Conservation (phyloP, 371 early-diverging fungal species). For the Coemansia sp. region DNA sequence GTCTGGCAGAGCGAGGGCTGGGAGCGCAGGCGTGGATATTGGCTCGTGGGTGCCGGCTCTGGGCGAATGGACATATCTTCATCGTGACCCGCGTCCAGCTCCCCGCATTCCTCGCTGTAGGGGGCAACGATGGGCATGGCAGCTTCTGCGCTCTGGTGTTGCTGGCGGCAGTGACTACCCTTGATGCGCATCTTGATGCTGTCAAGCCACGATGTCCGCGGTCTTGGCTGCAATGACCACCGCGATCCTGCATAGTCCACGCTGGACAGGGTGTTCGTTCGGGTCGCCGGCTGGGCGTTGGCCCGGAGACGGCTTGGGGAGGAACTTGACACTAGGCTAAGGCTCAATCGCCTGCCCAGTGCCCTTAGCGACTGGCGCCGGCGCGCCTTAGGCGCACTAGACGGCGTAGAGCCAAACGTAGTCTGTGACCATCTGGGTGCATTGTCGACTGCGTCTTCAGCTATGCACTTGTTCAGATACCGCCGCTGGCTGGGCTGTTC, state of each 20-base stretch:
- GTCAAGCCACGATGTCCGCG: slow-evolving; percentile 31
- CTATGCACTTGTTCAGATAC: slow-evolving; percentile 11
- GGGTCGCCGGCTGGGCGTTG: slow-evolving; percentile 1
- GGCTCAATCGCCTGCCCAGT: slow-evolving; percentile 32
- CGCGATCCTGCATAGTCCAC: not conserved
- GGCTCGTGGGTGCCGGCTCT: not conserved
- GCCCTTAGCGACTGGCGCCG: slow-evolving; percentile 21
- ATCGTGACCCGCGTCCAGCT: slow-evolving; percentile 1
- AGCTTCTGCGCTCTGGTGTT: slow-evolving; percentile 6
- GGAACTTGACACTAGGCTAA: slow-evolving; percentile 1
- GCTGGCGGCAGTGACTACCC: slow-evolving; percentile 3
- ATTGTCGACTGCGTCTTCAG: not conserved
- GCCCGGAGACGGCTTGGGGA: not conserved
- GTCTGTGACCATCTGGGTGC: slow-evolving; percentile 2
- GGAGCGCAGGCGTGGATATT: slow-evolving; percentile 44
- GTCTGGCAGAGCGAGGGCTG: slow-evolving; percentile 35
- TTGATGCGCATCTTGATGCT: slow-evolving; percentile 22
- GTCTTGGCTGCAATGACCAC: slow-evolving; percentile 2
- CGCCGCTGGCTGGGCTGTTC: slow-evolving; percentile 8
- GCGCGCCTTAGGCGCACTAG: not conserved
- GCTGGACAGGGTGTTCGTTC: not conserved
- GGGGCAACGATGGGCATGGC: slow-evolving; percentile 13
- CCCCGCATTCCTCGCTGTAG: slow-evolving; percentile 1
- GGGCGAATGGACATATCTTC: not conserved
- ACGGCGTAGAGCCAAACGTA: not conserved